Base-by-base conservation (phyloP, 352 stramenopile species). In the Globisporangium parvum region DNA sequence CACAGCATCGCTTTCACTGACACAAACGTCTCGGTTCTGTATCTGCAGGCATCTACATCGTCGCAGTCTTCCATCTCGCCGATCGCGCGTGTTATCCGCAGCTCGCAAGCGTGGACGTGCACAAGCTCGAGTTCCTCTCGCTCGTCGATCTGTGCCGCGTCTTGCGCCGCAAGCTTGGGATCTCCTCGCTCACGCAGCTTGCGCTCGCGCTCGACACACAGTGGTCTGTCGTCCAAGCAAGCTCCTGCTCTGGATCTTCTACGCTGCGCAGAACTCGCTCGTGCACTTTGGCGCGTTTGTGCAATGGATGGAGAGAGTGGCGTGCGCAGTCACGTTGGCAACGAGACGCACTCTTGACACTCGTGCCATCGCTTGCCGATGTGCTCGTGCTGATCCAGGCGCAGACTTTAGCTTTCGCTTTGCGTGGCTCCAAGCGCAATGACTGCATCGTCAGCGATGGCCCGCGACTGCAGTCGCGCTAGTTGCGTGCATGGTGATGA, bases 201-300 rank as follows among this genome's bases (percentile, higher is more conserved):
- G 53, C 63, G 1, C 79, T 80, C 39, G 73, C 79, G 17, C 53
- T 80, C 0, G 63, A 83, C 28, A 60, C 23, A 0, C 61, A 80
- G 21, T 62, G 61, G 45, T 39, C 47, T 2, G 68, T 73, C 57
- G 63, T 83, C 11, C 70, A 77, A 39, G 64, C 59, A 78, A 80
- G 46, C 20, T 83, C 18, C 54, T 83, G 9, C 26, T 83, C 14
- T 83, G 70, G 73, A 65, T 75, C n/a, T 55, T 70, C 17, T 72
- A 68, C 47, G 63, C 63, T 1, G 63, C 76, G 1, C 73, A 80
- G 41, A 69, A 60, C 35, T 67, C 65, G 20, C 51, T 79, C 3
- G 51, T 68, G 9, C 70, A 77, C 47, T 49, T 65, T 18, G 67
- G 62, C 66, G 59, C 24, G 57, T 42, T 21, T 47, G n/a, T n/a